phyloP scores from a whole-genome alignment of 1,139 yeast genomes.

The Tardiomyces blankii region DNA sequence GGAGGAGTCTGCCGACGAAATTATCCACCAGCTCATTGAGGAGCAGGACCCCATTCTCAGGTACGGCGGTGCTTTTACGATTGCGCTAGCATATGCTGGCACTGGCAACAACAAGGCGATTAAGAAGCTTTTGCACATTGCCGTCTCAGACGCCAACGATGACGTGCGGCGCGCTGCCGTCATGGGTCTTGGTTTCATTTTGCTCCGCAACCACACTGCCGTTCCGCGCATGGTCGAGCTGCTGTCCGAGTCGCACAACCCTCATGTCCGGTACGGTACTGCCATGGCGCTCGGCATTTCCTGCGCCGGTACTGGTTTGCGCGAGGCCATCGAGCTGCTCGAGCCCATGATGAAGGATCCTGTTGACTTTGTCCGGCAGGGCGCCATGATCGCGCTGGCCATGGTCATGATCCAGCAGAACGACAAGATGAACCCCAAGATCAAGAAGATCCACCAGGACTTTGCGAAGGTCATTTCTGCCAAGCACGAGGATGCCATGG shows the following conservation, averaged over 20 bases:
- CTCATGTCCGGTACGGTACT: slow-evolving; percentile 97
- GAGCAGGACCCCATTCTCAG: slow-evolving; percentile 81
- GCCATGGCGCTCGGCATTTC: slow-evolving; percentile 96
- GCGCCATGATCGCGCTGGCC: slow-evolving; percentile 86
- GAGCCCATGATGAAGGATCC: slow-evolving; percentile 92
- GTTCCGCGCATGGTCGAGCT: slow-evolving; percentile 93
- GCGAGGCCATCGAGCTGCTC: slow-evolving; percentile 82
- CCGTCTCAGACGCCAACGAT: slow-evolving; percentile 94
- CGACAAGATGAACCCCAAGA: slow-evolving; percentile 73
- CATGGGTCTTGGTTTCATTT: slow-evolving; percentile 82
- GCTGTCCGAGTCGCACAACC: slow-evolving; percentile 88
- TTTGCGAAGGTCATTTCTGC: slow-evolving; percentile 67
- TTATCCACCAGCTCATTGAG: slow-evolving; percentile 52
- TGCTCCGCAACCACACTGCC: slow-evolving; percentile 82
- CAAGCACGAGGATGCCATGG: slow-evolving; percentile 93
- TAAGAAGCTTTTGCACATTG: slow-evolving; percentile 75
- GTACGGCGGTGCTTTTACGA: slow-evolving; percentile 91
- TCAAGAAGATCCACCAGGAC: slow-evolving; percentile 61
- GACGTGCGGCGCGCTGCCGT: slow-evolving; percentile 97
- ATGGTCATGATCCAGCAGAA: slow-evolving; percentile 93
- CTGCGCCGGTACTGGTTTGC: slow-evolving; percentile 89
- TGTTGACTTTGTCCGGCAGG: slow-evolving; percentile 96
- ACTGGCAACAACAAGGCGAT: slow-evolving; percentile 87
- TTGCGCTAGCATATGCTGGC: slow-evolving; percentile 95
- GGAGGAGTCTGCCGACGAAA: slow-evolving; percentile 70